Percentiles rank a stretch among this genome's conserved stretches.
These are phyloP conservation scores for Cyclotella kingstonii DNA, from an alignment of 108 stramenopile genomes.

Conservation along the genomic window DNA sequence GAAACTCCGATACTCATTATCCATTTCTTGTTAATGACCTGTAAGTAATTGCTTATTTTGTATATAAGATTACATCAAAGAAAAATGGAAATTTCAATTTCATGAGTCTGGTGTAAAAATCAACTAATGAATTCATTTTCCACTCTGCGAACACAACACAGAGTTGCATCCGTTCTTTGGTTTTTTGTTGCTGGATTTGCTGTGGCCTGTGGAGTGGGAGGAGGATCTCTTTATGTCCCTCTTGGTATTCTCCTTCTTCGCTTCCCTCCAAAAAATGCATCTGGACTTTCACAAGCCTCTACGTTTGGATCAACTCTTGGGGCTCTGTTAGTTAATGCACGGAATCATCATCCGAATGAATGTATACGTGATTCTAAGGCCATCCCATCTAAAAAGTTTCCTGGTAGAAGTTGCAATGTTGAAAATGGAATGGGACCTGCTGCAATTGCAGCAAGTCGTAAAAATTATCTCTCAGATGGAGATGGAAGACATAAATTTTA, in stretches of 20 bases:
- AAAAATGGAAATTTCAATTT: no score
- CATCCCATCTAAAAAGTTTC: background rate
- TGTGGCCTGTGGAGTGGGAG: conserved; percentile 64
- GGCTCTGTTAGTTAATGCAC: conserved; percentile 52
- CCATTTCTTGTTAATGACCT: conserved; percentile 59
- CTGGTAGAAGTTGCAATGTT: conserved; percentile 13
- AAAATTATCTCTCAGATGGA: conserved; percentile 19
- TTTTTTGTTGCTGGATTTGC: conserved; percentile 55
- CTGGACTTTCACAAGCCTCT: conserved; percentile 58
- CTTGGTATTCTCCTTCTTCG: conserved; percentile 56
- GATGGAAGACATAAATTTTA: conserved; percentile 42
- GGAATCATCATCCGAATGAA: conserved; percentile 48
- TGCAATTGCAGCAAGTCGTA: conserved; percentile 13
- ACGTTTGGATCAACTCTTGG: conserved; percentile 64
- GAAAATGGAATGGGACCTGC: conserved; percentile 24
- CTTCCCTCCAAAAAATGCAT: conserved; percentile 55
- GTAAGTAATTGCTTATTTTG: no score
- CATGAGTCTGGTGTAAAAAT: background rate
- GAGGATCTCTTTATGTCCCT: conserved; percentile 70
- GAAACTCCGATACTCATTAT: conserved; percentile 47
- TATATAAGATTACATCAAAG: no score
- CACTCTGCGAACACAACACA: background rate
- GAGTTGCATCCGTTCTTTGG: conserved; percentile 59
- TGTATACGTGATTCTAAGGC: conserved; percentile 27
- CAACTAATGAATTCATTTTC: background rate